Percentiles rank a stretch among this genome's conserved stretches.
Evolutionary conservation across 495 filamentous ascomycete species (phyloP).

Genomic region (Glutinoglossum americanum): DNA sequence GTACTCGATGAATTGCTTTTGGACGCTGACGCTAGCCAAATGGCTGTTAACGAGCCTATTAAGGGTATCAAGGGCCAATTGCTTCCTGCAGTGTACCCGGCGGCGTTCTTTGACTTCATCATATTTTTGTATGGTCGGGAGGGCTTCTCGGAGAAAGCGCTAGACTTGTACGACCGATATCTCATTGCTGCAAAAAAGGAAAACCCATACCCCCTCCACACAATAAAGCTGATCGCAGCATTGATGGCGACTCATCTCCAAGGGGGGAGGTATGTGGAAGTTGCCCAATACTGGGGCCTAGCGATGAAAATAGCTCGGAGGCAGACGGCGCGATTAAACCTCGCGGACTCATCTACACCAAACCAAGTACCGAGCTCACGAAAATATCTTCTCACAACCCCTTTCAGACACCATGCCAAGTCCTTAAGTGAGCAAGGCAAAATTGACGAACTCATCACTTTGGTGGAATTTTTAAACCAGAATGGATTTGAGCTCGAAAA

Average conservation of each 20-base stretch:
- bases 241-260: slow-evolving; percentile 8
- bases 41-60: slow-evolving; percentile 13
- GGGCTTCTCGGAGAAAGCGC: slow-evolving; percentile 29
- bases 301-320: slow-evolving; percentile 25
- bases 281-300: slow-evolving; percentile 44
- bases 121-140: slow-evolving; percentile 38
- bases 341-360: slow-evolving; percentile 7
- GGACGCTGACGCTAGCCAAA: slow-evolving; percentile 14
- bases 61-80: slow-evolving; percentile 9
- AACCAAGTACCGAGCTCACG: slow-evolving; percentile 27
- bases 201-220: neutral
- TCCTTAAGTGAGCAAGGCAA: slow-evolving; percentile 27
- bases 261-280: slow-evolving; percentile 26
- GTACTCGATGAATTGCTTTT: slow-evolving; percentile 16
- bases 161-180: slow-evolving; percentile 35
- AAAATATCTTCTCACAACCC: slow-evolving; percentile 33
- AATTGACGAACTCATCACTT: slow-evolving; percentile 21
- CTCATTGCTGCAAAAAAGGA: slow-evolving; percentile 13
- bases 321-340: slow-evolving; percentile 8
- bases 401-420: slow-evolving; percentile 38
- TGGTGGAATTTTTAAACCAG: slow-evolving; percentile 27
- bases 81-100: slow-evolving; percentile 18
- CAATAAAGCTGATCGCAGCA: neutral
- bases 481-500: slow-evolving; percentile 47
- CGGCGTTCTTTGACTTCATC: slow-evolving; percentile 34